These are phyloP conservation scores for Berberis vulgaris DNA, from an alignment of 164 flowering plant genomes.

Conservation along the genomic window DNA sequence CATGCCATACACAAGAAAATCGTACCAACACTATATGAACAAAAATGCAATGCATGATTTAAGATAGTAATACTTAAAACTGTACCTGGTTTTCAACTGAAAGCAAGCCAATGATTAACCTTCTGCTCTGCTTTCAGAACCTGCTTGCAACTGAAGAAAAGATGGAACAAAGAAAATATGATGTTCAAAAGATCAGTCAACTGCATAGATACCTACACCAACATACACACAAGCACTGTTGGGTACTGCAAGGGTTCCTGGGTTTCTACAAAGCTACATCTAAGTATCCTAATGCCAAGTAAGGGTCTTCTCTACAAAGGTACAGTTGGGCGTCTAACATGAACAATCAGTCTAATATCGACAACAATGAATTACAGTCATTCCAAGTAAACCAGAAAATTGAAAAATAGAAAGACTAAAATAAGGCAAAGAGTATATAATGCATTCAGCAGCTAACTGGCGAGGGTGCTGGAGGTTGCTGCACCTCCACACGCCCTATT, in stretches of 20 bases:
- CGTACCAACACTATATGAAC: no score
- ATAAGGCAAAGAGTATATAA: background rate
- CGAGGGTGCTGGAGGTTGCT: conserved; percentile 16
- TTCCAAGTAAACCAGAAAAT: background rate
- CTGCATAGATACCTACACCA: conserved; percentile 7
- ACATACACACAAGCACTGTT: background rate
- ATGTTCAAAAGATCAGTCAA: background rate
- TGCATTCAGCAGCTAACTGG: conserved; percentile 14
- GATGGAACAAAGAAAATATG: no score
- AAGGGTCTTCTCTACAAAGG: conserved; percentile 7
- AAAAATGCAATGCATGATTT: no score
- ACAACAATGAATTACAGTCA: conserved; percentile 8
- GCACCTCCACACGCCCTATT: conserved; percentile 12
- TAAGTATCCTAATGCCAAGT: conserved; percentile 1
- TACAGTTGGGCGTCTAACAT: conserved; percentile 7
- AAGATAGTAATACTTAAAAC: no score
- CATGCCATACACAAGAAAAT: no score
- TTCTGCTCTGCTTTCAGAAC: no score
- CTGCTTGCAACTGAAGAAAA: no score
- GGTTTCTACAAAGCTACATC: conserved; percentile 6
- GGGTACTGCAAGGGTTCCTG: conserved; percentile 1
- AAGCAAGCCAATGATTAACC: no score
- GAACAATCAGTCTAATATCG: conserved; percentile 11
- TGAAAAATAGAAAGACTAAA: background rate
- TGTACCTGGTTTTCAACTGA: no score